phyloP scores from a whole-genome alignment of 306 rosid genomes.

The Medicago arabica region DNA sequence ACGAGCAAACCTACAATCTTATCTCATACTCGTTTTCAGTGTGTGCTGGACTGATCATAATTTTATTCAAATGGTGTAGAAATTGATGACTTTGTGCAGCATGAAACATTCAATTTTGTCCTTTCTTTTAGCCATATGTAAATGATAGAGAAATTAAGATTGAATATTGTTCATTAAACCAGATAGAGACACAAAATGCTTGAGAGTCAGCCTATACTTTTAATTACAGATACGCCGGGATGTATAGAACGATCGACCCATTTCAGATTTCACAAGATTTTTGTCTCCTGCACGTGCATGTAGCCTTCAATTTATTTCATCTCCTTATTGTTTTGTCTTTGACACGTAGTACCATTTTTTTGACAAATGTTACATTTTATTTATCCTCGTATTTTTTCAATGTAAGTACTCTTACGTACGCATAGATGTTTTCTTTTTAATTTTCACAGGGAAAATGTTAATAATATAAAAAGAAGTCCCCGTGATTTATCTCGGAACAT shows the following conservation, averaged over 20 bases:
- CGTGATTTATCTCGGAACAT: too few relatives aligned
- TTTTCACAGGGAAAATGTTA: too few relatives aligned
- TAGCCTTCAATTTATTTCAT: conserved; percentile 40
- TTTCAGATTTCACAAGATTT: conserved; percentile 49
- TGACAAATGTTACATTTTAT: not conserved
- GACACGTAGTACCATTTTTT: not conserved
- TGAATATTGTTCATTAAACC: conserved; percentile 20
- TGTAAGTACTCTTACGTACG: too few relatives aligned
- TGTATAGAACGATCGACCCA: conserved; percentile 7
- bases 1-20: not conserved
- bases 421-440: too few relatives aligned
- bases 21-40: conserved; percentile 39
- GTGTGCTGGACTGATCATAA: conserved; percentile 26
- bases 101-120: conserved; percentile 39
- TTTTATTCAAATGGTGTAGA: conserved; percentile 15
- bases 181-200: conserved; percentile 34
- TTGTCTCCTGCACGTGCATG: conserved; percentile 48
- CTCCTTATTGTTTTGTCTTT: not conserved
- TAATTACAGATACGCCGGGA: conserved; percentile 19
- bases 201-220: conserved; percentile 38
- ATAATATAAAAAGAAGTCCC: too few relatives aligned
- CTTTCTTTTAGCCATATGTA: conserved; percentile 19
- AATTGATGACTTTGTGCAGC: conserved; percentile 32
- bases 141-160: conserved; percentile 1
- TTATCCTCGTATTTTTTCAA: too few relatives aligned